Evolutionary conservation across 192 early-diverging fungal species (phyloP).

Genomic region (Pecoramyces ruminantium): DNA sequence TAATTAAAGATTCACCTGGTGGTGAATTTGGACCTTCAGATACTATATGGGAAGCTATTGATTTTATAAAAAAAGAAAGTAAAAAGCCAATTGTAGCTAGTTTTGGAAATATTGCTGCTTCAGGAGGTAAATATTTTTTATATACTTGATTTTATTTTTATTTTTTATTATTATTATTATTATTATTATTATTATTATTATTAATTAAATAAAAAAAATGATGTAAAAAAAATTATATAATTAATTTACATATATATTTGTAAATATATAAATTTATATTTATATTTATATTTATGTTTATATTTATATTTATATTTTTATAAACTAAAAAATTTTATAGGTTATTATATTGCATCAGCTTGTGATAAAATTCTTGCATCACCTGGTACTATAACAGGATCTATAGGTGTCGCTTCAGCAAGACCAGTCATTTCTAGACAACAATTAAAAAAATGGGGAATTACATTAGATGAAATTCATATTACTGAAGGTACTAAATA

Average conservation of each 20-base stretch:
- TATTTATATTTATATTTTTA: too few species aligned
- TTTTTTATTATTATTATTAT: too few species aligned
- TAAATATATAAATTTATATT: too few species aligned
- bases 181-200: background rate
- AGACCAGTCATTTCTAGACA: constrained; percentile 31
- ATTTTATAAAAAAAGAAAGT: constrained; percentile 23
- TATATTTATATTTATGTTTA: too few species aligned
- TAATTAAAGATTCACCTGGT: constrained; percentile 36
- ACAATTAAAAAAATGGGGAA: constrained; percentile 35
- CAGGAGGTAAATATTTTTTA: constrained; percentile 8
- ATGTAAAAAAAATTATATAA: too few species aligned
- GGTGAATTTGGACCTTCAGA: constrained; percentile 50
- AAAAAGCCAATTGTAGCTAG: constrained; percentile 50
- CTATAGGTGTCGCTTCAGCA: constrained; percentile 48
- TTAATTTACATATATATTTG: too few species aligned
- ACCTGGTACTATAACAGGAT: constrained; percentile 52
- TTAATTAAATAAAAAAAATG: too few species aligned
- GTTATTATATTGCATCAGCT: constrained; percentile 34
- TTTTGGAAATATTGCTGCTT: constrained; percentile 29
- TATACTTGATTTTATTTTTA: too few species aligned
- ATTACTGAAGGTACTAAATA: constrained; percentile 24
- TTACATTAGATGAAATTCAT: constrained; percentile 36
- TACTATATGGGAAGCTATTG: constrained; percentile 41
- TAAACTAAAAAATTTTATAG: constrained; percentile 8
- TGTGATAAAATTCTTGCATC: constrained; percentile 38